Base-by-base conservation (phyloP, 148 eudicot species). In the Polygonum maritimum region DNA sequence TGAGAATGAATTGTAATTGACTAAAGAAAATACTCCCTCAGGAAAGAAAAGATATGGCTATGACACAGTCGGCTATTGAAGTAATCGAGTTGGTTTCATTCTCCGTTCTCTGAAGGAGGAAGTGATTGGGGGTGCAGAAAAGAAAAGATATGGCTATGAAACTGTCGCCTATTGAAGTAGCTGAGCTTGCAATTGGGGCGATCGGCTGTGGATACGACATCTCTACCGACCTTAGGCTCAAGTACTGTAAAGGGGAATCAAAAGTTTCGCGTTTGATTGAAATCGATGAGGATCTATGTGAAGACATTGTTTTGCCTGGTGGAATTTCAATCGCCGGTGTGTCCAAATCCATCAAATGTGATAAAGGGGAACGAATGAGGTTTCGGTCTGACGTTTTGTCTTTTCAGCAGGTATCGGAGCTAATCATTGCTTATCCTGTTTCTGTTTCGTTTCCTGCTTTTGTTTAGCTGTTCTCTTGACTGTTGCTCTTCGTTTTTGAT, bases 341-440 rank as follows among this genome's bases (percentile, higher is more conserved):
- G 44, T 84, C 96, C 0, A 92, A 82, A 78, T 87, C 88, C 0
- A 92, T 95, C 2, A 92, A 89, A 77, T 95, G 98, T 48, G 98
- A 95, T 73, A 95, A 95, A 81, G 98, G 98, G 41, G 98, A 95
- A 81, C 76, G 97, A 58, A 95, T 93, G 1, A 81, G 98, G 81
- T 95, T 95, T 84, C 84, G 92, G 55, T 95, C 97, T 18, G 97
- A 95, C 84, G 92, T 92, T 51, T 83, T 92, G 18, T 82, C 98
- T 77, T 95, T 95, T 70, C 97, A 95, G 81, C 98, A 95, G 97
- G 98, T 95, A 87, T 18, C 1, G 4, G n/a, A n/a, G 60, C 60
- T 54, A 33, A 45, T 69, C 49, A 62, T 40, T 62, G 40, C 40
- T 18, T 36, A 35, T 14, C 4, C 51, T 72, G 13, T 15, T 8